Evolutionary conservation across 148 eudicot species (phyloP), one percentile per base, ranked within the genome.

Genomic region (Amaranthus palmeri): DNA sequence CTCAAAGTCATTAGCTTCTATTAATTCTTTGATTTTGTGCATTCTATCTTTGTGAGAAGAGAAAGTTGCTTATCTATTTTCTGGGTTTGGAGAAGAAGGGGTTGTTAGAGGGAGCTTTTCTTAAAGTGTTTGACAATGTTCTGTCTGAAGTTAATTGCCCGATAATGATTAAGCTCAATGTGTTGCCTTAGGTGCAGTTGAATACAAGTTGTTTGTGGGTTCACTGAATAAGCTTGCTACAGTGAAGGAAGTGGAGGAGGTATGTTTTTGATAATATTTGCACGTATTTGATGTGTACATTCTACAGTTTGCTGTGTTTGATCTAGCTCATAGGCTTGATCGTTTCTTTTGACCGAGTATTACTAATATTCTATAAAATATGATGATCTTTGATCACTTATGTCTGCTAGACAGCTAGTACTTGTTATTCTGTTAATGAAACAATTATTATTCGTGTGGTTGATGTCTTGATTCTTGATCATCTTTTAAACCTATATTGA

Each of bases 181-280:
- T 56, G 40, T 55, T 70, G 62, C 64, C 61, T 63, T 68, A 88
- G 92, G 92, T 76, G 90, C 97, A 78, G 89, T 87, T 73, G 99
- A 95, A 79, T 88, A 77, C 85, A 95, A 95, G 86, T 79, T 95
- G 73, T 95, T 91, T 84, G 97, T 95, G 50, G 97, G 97, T 12
- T 85, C 97, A 63, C 60, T 95, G 82, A 95, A 85, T 74, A 95
- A 87, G 82, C 87, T 83, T 53, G 97, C 97, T 81, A 82, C 88
- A 52, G 97, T 89, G 81, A 86, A 85, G 76, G 99, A 95, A 83
- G 88, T 95, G 77, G 97, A 91, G 80, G 99, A 95, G 78, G 99
- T 91, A 86, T 78, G 77, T 73, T 68, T 8, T 72, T 4, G 9
- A 17, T 48, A 4, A 14, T 50, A 5, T 44, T 52, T 6, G 3